Percentiles rank a stretch among this genome's conserved stretches.
phyloP scores from a whole-genome alignment of 1,139 yeast species.

The Nakaseomyces bracarensis region DNA sequence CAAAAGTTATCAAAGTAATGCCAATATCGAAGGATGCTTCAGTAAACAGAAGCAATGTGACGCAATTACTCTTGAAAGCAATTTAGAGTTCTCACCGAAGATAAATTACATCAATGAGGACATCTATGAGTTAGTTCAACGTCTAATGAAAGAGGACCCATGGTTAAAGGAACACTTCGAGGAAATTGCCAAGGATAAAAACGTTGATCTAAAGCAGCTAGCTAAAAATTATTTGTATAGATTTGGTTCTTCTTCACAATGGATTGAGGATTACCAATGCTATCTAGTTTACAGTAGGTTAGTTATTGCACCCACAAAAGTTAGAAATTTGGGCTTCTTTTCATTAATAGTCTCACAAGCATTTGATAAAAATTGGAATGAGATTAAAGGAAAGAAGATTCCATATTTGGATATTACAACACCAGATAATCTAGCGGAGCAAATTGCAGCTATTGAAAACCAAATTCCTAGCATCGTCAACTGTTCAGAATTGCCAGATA shows the following conservation, averaged over 20 bases:
- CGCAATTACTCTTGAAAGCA: neutral
- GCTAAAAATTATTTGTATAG: slow-evolving; percentile 16
- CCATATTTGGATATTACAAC: slow-evolving; percentile 14
- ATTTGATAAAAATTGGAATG: slow-evolving; percentile 21
- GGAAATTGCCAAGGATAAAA: slow-evolving; percentile 6
- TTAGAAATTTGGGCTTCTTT: slow-evolving; percentile 11
- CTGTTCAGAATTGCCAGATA: neutral
- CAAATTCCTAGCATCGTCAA: neutral
- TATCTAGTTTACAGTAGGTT: slow-evolving; percentile 17
- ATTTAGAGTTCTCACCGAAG: neutral
- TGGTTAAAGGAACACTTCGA: neutral
- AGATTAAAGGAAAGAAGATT: slow-evolving; percentile 15
- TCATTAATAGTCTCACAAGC: slow-evolving; percentile 19
- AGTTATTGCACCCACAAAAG: slow-evolving; percentile 12
- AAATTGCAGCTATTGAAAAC: neutral
- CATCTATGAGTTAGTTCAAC: neutral
- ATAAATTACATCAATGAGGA: neutral
- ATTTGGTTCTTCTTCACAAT: slow-evolving; percentile 21
- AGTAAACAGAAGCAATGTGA: neutral
- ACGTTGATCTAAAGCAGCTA: slow-evolving; percentile 11
- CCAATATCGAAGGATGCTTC: neutral
- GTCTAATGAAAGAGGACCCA: neutral
- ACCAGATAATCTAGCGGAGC: slow-evolving; percentile 10
- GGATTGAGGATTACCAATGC: slow-evolving; percentile 19
- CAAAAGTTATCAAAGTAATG: neutral